Evolutionary conservation across 2,329 filamentous ascomycete species (phyloP), one percentile per base, ranked within the genome.

Genomic region (Pestalotiopsis sp.): DNA sequence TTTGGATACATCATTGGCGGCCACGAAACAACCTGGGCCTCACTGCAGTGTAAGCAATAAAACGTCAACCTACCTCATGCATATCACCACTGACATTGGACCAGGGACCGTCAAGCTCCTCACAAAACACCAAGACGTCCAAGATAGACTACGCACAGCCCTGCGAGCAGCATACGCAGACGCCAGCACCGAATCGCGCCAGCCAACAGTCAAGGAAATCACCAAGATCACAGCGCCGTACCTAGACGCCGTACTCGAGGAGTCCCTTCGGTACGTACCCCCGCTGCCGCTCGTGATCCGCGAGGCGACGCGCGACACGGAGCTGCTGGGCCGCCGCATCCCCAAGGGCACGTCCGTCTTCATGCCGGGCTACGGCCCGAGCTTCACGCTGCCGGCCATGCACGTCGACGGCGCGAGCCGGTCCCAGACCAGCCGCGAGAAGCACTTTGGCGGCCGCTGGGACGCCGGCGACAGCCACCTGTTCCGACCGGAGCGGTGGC

Each of bases 221-320:
- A 69, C 59, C 45, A 73, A 73, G 27, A 70, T 56, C 2, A 56
- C 36, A 0, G 67, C 97, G 77, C 91, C 92, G 2, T 97, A 95
- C 78, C 88, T 96, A 59, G 90, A 93, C 76, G 93, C 93, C 39
- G 89, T 97, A 25, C 91, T 91, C 77, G 91, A 88, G 75, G 94
- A 97, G 80, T 86, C 91, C 13, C 86, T 97, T 58, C 92, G 94
- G 64, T 87, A 92, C 76, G 90, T 88, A 79, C 83, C 91, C 1
- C 92, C 94, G 0, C 92, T 95, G 0, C 90, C 92, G 0, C 75
- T 92, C 36, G 95, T 92, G 0, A 77, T 92, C 68, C 92, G 94
- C 71, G 83, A 90, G 70, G 86, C 93, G 0, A 84, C 82, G 1
- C 78, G 86, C 36, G 86, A 94, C 76, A 92, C 92, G 0, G 87